Evolutionary conservation across 352 stramenopile species (phyloP), one percentile per base, ranked within the genome.

Genomic region (Pythium oligandrum): DNA sequence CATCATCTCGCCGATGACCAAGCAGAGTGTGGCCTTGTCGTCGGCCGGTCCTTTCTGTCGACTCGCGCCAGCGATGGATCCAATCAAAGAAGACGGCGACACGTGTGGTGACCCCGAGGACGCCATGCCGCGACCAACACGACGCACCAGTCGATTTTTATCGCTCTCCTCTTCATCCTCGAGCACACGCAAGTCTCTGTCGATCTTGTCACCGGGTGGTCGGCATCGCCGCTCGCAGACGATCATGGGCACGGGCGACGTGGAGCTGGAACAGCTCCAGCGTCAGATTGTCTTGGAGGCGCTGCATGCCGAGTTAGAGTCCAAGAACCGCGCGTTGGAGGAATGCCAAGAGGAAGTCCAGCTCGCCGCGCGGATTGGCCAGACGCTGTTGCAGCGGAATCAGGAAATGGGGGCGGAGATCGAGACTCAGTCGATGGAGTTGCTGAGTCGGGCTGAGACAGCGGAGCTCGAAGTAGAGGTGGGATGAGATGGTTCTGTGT

Each of bases 321-420:
- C 55, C 17, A 73, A 74, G 47, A 79, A 52, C 55, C 77, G 74
- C 43, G 73, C 65, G 12, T 60, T 83, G 5, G 67, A 78, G 40
- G 68, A 75, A 34, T 76, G 67, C 1, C 68, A 80, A 30, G 73
- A 83, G 51, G 73, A 83, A 39, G 67, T 67, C 31, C 68, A 72
- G 47, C 53, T 83, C 11, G 72, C 70, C 2, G 72, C 70, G 6
- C 66, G 71, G 11, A 78, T 83, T 34, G 70, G 70, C n/a, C 64
- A 76, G 53, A 73, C 72, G 47, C 54, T 83, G 38, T 61, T 83
- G 3, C 58, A 70, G 37, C 64, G 69, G n/a, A 83, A 73, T 4
- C 66, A 83, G 35, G 68, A 79, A 48, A 68, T 83, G 54, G 72
- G 66, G 4, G 70, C 59, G 11, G 64, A 79, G 52, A 76, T 63